Percentiles rank a stretch among this genome's conserved stretches.
Conservation (phyloP, 257 asterid species). For the Nicotiana knightiana region DNA sequence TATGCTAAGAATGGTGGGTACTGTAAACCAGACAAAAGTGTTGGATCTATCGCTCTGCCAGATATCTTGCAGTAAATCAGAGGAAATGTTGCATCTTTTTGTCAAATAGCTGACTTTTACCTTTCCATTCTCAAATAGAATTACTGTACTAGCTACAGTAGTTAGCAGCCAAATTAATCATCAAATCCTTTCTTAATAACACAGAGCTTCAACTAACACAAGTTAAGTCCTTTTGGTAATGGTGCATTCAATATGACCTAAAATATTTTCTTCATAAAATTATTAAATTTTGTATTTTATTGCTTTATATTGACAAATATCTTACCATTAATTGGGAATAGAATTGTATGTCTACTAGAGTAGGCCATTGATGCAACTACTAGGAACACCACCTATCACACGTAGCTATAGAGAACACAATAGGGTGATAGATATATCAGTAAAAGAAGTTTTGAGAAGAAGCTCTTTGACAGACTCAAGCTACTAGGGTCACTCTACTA, state of each 20-base stretch:
- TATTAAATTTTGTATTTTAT: neutral
- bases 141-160: neutral
- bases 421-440: too few relatives aligned
- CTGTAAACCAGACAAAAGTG: slow-evolving; percentile 3
- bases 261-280: neutral
- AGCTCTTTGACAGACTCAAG: too few relatives aligned
- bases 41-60: neutral
- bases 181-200: neutral
- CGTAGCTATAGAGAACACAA: too few relatives aligned
- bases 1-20: neutral
- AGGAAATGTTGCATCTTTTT: neutral
- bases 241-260: neutral
- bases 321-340: neutral
- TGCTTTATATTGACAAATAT: neutral
- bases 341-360: neutral
- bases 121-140: neutral
- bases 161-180: neutral
- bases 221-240: neutral
- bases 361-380: too few relatives aligned
- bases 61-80: neutral
- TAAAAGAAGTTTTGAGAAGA: too few relatives aligned
- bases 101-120: neutral
- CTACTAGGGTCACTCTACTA: too few relatives aligned
- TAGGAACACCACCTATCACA: too few relatives aligned
- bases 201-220: neutral